Evolutionary conservation across 2,329 filamentous ascomycete genomes (phyloP).

Genomic region (Leptographium procerum): DNA sequence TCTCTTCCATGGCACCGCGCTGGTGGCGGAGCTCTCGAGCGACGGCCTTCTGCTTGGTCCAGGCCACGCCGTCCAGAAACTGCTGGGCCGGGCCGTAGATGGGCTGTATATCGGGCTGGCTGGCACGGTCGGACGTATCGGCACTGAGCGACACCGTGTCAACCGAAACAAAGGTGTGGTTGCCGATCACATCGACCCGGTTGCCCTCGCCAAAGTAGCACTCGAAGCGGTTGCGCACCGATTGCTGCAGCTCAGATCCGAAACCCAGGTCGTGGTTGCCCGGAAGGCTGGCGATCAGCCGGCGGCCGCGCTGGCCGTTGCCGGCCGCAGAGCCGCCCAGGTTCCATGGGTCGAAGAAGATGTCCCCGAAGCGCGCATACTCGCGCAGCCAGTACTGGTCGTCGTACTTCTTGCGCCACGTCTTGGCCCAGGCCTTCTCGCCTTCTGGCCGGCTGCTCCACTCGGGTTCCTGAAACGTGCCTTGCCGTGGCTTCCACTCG

Average conservation of each 20-base stretch:
- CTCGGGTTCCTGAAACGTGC: conserved; percentile 45
- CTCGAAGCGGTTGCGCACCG: conserved; percentile 73
- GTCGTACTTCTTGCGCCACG: conserved; percentile 65
- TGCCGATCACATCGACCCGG: conserved; percentile 79
- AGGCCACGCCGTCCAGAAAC: conserved; percentile 60
- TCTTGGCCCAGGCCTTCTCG: conserved; percentile 46
- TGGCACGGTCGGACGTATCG: conserved; percentile 38
- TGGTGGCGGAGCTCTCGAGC: conserved; percentile 56
- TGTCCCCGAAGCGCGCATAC: conserved; percentile 72
- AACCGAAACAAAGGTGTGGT: conserved; percentile 89
- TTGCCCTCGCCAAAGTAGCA: conserved; percentile 89
- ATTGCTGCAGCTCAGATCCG: conserved; percentile 67
- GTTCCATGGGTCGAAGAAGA: conserved; percentile 67
- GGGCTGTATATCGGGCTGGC: conserved; percentile 38
- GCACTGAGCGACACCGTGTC: conserved; percentile 85
- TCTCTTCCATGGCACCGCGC: conserved; percentile 45
- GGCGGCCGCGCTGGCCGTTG: conserved; percentile 54
- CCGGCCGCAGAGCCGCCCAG: conserved; percentile 40
- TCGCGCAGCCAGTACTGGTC: conserved; percentile 78
- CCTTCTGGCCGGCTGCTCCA: conserved; percentile 42
- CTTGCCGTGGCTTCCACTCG: conserved; percentile 73
- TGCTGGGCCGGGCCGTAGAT: conserved; percentile 68
- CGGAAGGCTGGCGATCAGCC: conserved; percentile 73
- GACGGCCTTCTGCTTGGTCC: conserved; percentile 54
- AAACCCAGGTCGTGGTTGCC: conserved; percentile 96